Base-by-base conservation (phyloP, 768 basidiomycete genomes). In the Boletus reticuloceps region DNA sequence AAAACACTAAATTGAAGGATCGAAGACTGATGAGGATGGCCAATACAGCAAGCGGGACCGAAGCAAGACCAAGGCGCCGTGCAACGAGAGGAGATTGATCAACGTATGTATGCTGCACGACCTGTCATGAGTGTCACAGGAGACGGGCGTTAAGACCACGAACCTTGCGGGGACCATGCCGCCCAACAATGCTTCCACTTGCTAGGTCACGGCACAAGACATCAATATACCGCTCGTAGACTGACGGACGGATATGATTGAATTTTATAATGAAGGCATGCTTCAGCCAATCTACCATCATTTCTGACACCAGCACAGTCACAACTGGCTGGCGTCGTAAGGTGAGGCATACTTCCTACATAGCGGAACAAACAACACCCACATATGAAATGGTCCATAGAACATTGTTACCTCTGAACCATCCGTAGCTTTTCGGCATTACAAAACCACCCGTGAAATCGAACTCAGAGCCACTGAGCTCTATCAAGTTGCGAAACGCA, bases 211-310 rank as follows among this genome's bases (percentile, higher is more conserved):
- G 88, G 66, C 95, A 98, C 1, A 99, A 79, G 1, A 99, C 93
- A 63, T 99, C 97, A 4, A 88, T 91, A 69, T 93, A 99, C 16
- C 96, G 82, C 59, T 94, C 94, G 62, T 98, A 99, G 3, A 98
- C 93, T 0, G 88, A 89, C 0, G 94, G 93, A 0, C 95, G 85
- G 45, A 99, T 95, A 65, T 98, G 96, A 63, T 99, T 99, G 77
- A 98, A 98, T 71, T 99, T 99, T 48, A 95, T 96, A 64, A 99
- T 98, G 74, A 98, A 99, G 11, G 95, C 96, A 65, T 99, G 97
- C 70, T 99, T 99, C 48, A 98, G 79, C 96, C 96, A 99, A 69
- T 99, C 97, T 12, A 99, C 97, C 13, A 90, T 70, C 81, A 92
- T 89, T 70, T 99, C 97, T 3, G 94, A 96, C 5, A 85, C 66